Conservation (phyloP, 306 rosid species). For the Leucaena leucocephala region DNA sequence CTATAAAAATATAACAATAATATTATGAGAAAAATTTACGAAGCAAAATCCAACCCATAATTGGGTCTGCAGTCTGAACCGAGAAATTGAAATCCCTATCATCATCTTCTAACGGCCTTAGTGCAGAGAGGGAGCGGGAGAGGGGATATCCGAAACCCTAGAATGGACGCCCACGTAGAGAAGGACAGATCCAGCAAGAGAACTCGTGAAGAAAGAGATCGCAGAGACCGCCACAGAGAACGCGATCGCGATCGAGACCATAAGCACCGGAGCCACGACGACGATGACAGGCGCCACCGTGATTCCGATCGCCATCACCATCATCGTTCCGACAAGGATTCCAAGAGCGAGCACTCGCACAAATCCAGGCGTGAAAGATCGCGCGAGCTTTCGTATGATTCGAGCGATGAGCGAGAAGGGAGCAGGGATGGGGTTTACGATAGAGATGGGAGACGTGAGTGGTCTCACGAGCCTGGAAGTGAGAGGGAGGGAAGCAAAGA, state of each 20-base stretch:
- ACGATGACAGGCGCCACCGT: slow-evolving; percentile 48
- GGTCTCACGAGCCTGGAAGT: slow-evolving; percentile 27
- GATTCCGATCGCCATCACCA: slow-evolving; percentile 57
- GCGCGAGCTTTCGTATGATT: slow-evolving; percentile 53
- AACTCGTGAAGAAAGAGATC: slow-evolving; percentile 57
- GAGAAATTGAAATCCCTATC: not conserved
- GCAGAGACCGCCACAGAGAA: slow-evolving; percentile 36
- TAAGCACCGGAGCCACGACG: slow-evolving; percentile 40
- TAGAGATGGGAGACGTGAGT: slow-evolving; percentile 35
- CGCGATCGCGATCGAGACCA: slow-evolving; percentile 45
- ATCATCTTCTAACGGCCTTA: not conserved
- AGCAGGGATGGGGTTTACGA: slow-evolving; percentile 48
- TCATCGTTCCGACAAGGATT: slow-evolving; percentile 61
- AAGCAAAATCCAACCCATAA: not conserved
- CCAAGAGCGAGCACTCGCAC: slow-evolving; percentile 56
- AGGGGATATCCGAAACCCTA: slow-evolving; percentile 47
- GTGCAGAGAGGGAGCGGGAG: not conserved
- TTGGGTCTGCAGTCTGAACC: not conserved
- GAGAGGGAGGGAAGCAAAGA: slow-evolving; percentile 51
- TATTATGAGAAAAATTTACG: not conserved
- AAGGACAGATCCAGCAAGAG: slow-evolving; percentile 63
- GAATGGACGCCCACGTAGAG: slow-evolving; percentile 60
- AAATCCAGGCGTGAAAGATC: slow-evolving; percentile 50
- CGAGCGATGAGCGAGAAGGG: slow-evolving; percentile 51
- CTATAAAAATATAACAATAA: too few relatives aligned